phyloP scores from a whole-genome alignment of 2,329 filamentous ascomycete species.

The Metarhizium anisopliae region DNA sequence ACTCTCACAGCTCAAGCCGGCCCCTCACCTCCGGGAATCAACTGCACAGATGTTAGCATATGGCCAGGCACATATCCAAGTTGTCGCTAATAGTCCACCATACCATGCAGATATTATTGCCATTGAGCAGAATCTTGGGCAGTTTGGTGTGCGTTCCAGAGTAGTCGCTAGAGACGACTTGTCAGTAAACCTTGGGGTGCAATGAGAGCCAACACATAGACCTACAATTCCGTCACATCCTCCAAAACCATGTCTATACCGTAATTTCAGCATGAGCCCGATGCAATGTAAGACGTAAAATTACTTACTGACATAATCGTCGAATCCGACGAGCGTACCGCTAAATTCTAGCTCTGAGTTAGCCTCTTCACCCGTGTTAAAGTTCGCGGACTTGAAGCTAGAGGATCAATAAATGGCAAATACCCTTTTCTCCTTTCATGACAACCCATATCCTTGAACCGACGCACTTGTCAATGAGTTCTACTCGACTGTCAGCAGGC shows the following conservation, averaged over 20 bases:
- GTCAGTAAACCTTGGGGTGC: background rate
- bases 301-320: constrained; percentile 98
- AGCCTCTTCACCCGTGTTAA: background rate
- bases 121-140: constrained; percentile 89
- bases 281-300: background rate
- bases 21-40: constrained; percentile 72
- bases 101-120: constrained; percentile 99
- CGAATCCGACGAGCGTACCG: constrained; percentile 88
- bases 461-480: constrained; percentile 98
- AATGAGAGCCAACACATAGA: background rate
- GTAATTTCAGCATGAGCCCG: background rate
- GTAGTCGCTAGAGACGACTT: constrained; percentile 62
- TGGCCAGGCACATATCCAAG: background rate
- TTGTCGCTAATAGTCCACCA: constrained; percentile 16
- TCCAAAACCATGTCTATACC: constrained; percentile 89
- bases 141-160: constrained; percentile 80
- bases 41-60: constrained; percentile 31
- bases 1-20: constrained; percentile 26
- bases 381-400: background rate
- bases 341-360: constrained; percentile 65
- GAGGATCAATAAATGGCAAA: background rate
- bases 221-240: constrained; percentile 93
- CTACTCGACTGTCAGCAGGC: constrained; percentile 34
- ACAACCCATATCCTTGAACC: constrained; percentile 97
- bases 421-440: constrained; percentile 99